Percentiles rank a stretch among this genome's conserved stretches.
Evolutionary conservation across 192 early-diverging fungal genomes (phyloP).

Genomic region (Rhizoclosmatium globosum): DNA sequence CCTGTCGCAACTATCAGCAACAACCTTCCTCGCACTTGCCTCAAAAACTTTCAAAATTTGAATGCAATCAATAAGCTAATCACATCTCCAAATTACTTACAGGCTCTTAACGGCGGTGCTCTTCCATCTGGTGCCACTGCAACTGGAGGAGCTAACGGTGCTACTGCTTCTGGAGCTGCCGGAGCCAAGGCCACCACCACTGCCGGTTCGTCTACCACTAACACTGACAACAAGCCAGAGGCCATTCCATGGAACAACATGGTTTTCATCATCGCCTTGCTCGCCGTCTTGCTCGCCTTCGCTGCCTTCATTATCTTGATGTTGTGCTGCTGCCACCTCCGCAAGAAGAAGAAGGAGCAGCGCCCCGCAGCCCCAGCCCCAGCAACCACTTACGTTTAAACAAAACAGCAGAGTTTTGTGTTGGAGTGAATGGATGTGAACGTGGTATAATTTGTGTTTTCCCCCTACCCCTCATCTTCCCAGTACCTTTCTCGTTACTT

Average conservation of each 20-base stretch:
- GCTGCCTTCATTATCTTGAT: not conserved
- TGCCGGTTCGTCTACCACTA: not conserved
- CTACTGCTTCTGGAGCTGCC: not conserved
- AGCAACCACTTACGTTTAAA: not conserved
- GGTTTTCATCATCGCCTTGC: conserved; percentile 11
- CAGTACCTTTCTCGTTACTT: not conserved
- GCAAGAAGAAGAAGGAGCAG: not conserved
- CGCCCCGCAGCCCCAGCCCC: not conserved
- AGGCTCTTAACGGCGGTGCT: too few relatives aligned
- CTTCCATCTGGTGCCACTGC: not conserved
- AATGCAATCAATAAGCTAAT: too few relatives aligned
- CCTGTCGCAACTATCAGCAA: too few relatives aligned
- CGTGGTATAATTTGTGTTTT: not conserved
- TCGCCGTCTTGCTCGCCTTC: not conserved
- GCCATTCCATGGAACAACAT: conserved; percentile 10
- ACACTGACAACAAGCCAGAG: not conserved
- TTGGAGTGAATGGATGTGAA: too few relatives aligned
- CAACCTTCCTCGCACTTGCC: too few relatives aligned
- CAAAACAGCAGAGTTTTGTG: not conserved
- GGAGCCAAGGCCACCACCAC: not conserved
- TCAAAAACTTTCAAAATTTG: too few relatives aligned
- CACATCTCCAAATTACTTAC: too few relatives aligned
- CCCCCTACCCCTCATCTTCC: not conserved
- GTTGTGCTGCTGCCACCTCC: conserved; percentile 3
- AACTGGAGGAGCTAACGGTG: not conserved